These are phyloP conservation scores for Wickerhamiella infanticola DNA, from an alignment of 1,139 yeast species.

Conservation along the genomic window DNA sequence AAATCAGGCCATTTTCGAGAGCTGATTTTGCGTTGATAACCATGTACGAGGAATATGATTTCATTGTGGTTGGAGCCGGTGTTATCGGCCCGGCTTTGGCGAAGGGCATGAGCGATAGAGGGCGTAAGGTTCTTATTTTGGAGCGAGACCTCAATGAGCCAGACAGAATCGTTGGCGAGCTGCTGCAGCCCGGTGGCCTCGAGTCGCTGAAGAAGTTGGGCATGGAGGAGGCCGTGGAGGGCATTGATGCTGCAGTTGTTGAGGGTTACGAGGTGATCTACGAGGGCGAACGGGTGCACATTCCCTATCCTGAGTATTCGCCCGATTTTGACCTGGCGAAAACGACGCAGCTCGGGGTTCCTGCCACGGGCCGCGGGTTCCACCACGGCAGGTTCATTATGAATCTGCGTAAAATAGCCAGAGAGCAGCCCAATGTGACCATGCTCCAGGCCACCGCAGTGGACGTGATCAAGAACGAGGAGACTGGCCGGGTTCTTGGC, in stretches of 20 bases:
- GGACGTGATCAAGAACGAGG: slow-evolving; percentile 38
- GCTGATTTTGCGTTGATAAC: neutral
- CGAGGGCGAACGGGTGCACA: slow-evolving; percentile 37
- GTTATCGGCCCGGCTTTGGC: slow-evolving; percentile 92
- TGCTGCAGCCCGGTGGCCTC: slow-evolving; percentile 90
- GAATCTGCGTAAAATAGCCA: slow-evolving; percentile 62
- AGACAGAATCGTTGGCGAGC: slow-evolving; percentile 92
- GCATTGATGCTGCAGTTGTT: slow-evolving; percentile 65
- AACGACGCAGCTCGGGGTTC: slow-evolving; percentile 3
- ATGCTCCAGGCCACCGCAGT: slow-evolving; percentile 72
- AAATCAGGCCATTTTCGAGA: neutral
- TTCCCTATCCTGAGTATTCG: slow-evolving; percentile 47
- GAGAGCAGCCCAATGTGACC: slow-evolving; percentile 46
- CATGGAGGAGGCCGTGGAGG: slow-evolving; percentile 61
- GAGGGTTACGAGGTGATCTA: slow-evolving; percentile 71
- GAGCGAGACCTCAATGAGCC: slow-evolving; percentile 90
- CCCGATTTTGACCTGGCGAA: slow-evolving; percentile 1
- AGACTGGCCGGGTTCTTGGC: slow-evolving; percentile 45
- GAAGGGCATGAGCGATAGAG: slow-evolving; percentile 78
- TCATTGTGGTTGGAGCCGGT: slow-evolving; percentile 81
- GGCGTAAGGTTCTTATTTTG: slow-evolving; percentile 44
- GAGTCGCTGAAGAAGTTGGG: slow-evolving; percentile 70
- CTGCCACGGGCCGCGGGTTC: slow-evolving; percentile 60
- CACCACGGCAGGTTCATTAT: slow-evolving; percentile 82
- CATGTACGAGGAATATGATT: slow-evolving; percentile 30